Evolutionary conservation across 1,284 basidiomycete genomes (phyloP).

Genomic region (Cerrena zonata): DNA sequence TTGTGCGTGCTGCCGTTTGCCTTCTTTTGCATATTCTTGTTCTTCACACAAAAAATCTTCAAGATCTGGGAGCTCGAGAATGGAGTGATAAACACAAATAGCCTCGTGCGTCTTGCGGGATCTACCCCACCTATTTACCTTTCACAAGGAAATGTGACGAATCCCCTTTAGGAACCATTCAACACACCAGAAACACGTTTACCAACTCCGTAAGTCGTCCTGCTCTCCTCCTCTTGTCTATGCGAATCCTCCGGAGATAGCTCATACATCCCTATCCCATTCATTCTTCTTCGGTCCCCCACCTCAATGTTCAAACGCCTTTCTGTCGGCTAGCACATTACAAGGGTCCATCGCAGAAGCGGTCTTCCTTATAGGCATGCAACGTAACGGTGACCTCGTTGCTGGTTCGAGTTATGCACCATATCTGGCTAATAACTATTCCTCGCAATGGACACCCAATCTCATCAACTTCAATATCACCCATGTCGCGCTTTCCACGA

Average conservation of each 20-base stretch:
- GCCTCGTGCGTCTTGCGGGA: not conserved
- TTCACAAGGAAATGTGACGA: not conserved
- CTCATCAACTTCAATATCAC: constrained; percentile 8
- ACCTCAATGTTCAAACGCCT: too few relatives aligned
- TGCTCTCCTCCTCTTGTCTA: too few relatives aligned
- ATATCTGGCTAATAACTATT: constrained; percentile 7
- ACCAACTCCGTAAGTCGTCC: constrained; percentile 5
- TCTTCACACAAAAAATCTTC: not conserved
- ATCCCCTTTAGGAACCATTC: constrained; percentile 3
- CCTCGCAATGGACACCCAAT: constrained; percentile 9
- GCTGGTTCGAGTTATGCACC: constrained; percentile 6
- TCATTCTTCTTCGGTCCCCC: too few relatives aligned
- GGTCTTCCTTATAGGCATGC: constrained; percentile 9
- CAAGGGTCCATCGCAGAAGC: constrained; percentile 8
- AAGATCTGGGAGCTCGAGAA: constrained; percentile 9
- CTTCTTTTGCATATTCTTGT: not conserved
- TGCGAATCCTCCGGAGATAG: too few relatives aligned
- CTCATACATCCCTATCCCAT: too few relatives aligned
- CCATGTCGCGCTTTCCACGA: constrained; percentile 6
- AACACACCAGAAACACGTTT: constrained; percentile 7
- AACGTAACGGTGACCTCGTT: constrained; percentile 7
- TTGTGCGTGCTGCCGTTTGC: not conserved
- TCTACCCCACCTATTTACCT: not conserved
- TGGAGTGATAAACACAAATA: constrained; percentile 8
- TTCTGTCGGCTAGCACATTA: constrained; percentile 4